Conservation (phyloP, 2,329 filamentous ascomycete genomes). For the Onygenales sp. region DNA sequence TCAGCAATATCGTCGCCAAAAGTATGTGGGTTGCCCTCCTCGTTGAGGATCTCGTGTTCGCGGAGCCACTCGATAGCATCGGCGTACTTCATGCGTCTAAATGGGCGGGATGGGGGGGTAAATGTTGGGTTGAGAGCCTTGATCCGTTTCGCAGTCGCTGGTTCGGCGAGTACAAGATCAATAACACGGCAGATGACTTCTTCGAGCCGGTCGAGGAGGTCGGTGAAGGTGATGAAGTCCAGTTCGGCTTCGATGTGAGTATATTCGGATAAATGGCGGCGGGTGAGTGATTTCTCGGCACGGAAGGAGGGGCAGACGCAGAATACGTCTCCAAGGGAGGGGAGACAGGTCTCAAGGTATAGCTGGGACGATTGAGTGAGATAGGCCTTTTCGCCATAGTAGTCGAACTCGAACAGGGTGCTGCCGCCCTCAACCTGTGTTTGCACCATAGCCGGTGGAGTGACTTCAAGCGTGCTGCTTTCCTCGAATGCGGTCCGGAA, state of each 20-base stretch:
- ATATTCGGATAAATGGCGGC: constrained; percentile 91
- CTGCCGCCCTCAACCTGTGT: constrained; percentile 90
- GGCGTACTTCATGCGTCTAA: constrained; percentile 87
- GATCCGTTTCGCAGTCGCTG: constrained; percentile 61
- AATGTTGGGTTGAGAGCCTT: constrained; percentile 88
- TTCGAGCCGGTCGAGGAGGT: constrained; percentile 81
- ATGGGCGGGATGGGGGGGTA: constrained; percentile 69
- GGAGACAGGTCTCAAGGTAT: constrained; percentile 90
- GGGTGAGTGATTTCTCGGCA: constrained; percentile 89
- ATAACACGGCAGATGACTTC: constrained; percentile 79
- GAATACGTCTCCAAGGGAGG: constrained; percentile 87
- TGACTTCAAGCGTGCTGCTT: constrained; percentile 68
- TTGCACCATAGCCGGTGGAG: constrained; percentile 83
- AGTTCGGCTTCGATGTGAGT: constrained; percentile 94
- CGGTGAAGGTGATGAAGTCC: constrained; percentile 88
- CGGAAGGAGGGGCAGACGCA: constrained; percentile 99
- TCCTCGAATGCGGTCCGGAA: constrained; percentile 75
- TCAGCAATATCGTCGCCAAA: constrained; percentile 98
- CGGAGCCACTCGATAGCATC: constrained; percentile 93
- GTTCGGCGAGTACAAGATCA: constrained; percentile 64
- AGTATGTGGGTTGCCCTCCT: constrained; percentile 77
- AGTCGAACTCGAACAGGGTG: constrained; percentile 81
- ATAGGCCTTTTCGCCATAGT: constrained; percentile 85
- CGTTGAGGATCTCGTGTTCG: constrained; percentile 84
- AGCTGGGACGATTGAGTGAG: constrained; percentile 95